Percentiles rank a stretch among this genome's conserved stretches.
These are phyloP conservation scores for Malus asiatica DNA, from an alignment of 306 rosid genomes.

Conservation along the genomic window DNA sequence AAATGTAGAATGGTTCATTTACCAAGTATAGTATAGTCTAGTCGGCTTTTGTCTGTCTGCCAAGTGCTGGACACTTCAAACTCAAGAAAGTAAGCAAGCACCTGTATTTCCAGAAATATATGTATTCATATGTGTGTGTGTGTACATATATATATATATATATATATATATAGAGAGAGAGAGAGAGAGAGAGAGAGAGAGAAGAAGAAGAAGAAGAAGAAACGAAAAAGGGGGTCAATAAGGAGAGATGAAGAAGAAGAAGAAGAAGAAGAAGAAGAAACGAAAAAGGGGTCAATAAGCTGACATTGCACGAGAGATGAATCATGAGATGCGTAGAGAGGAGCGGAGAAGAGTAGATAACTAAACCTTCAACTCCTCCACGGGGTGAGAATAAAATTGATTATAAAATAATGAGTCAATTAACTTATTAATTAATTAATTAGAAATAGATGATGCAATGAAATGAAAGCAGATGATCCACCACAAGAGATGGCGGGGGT, in stretches of 20 bases:
- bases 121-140: not conserved
- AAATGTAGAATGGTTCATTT: not conserved
- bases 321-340: not conserved
- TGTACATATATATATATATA: too few relatives aligned
- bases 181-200: not conserved
- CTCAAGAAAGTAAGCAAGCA: not conserved
- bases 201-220: not conserved
- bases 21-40: not conserved
- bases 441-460: too few relatives aligned
- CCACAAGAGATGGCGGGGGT: not conserved
- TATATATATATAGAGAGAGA: too few relatives aligned
- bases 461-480: not conserved
- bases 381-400: not conserved
- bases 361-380: not conserved
- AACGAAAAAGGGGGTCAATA: slow-evolving; percentile 11
- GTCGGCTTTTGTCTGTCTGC: too few relatives aligned
- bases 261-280: not conserved
- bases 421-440: not conserved
- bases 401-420: not conserved
- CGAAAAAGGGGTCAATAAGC: slow-evolving; percentile 12
- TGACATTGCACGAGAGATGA: slow-evolving; percentile 11
- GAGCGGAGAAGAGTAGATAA: not conserved
- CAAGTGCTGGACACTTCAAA: not conserved
- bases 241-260: not conserved
- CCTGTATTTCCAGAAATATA: not conserved